These are phyloP conservation scores for Xylariomycetidae sp. DNA, from an alignment of 2,329 filamentous ascomycete genomes.

Conservation along the genomic window DNA sequence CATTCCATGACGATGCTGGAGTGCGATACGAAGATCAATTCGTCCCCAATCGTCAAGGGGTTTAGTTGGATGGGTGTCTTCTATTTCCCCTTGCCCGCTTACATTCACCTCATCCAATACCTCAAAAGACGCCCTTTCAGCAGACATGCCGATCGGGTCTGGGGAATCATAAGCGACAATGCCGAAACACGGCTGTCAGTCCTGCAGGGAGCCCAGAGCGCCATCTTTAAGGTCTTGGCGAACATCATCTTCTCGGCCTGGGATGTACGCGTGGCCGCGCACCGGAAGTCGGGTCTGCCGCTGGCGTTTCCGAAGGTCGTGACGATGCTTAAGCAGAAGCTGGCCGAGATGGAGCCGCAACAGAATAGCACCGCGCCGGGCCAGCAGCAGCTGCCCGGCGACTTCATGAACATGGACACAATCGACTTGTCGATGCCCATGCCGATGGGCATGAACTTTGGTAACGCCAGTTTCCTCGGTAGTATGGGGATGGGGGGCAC, in stretches of 20 bases:
- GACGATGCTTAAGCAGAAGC: not conserved
- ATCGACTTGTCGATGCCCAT: too few relatives aligned
- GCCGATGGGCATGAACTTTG: not conserved
- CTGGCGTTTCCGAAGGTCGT: conserved; percentile 1
- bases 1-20: conserved; percentile 31
- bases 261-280: conserved; percentile 2
- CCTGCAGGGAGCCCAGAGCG: not conserved
- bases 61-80: conserved; percentile 33
- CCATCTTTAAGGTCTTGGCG: conserved; percentile 2
- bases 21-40: conserved; percentile 30
- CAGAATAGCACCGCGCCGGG: too few relatives aligned
- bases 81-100: conserved; percentile 37
- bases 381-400: too few relatives aligned
- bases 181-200: conserved; percentile 30
- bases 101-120: conserved; percentile 33
- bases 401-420: too few relatives aligned
- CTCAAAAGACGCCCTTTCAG: conserved; percentile 15
- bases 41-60: conserved; percentile 24
- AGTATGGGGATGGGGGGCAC: not conserved
- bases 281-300: not conserved
- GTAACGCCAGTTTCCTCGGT: not conserved
- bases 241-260: conserved; percentile 1
- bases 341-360: not conserved
- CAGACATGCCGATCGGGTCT: conserved; percentile 30
- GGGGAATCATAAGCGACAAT: conserved; percentile 42